phyloP scores from a whole-genome alignment of 2,329 filamentous ascomycete genomes.

The Macrophomina tecta region DNA sequence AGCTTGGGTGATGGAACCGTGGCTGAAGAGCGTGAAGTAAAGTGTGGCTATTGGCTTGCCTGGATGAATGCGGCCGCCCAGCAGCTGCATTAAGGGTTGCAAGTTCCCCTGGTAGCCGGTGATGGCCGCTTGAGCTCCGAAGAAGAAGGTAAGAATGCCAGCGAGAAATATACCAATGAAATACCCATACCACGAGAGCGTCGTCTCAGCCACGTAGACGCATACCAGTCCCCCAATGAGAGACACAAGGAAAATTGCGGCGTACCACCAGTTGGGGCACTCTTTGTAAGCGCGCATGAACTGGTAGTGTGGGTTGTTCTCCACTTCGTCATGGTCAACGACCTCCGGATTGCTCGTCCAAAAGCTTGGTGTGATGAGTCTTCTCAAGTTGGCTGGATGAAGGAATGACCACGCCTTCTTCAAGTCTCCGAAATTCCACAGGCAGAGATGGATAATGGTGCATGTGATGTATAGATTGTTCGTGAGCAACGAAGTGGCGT shows the following conservation, averaged over 20 bases:
- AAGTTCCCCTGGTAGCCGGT: conserved; percentile 32
- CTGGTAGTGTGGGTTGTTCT: conserved; percentile 41
- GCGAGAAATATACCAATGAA: conserved; percentile 36
- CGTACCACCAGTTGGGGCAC: conserved; percentile 39
- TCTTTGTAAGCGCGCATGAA: conserved; percentile 40
- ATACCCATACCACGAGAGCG: conserved; percentile 43
- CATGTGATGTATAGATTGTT: conserved; percentile 43
- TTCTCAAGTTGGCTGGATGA: conserved; percentile 33
- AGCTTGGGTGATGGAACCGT: conserved; percentile 42
- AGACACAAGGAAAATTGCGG: conserved; percentile 32
- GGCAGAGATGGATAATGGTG: conserved; percentile 52
- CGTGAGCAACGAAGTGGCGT: conserved; percentile 28
- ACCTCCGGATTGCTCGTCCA: conserved; percentile 34
- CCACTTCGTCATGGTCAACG: conserved; percentile 31
- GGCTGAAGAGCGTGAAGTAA: conserved; percentile 50
- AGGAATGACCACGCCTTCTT: conserved; percentile 42
- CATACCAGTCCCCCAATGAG: conserved; percentile 36
- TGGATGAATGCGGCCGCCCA: conserved; percentile 33
- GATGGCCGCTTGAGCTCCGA: conserved; percentile 36
- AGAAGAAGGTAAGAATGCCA: conserved; percentile 35
- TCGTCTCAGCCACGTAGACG: conserved; percentile 37
- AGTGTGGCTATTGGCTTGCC: conserved; percentile 40
- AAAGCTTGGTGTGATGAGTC: conserved; percentile 44
- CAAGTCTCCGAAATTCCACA: conserved; percentile 42
- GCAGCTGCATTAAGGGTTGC: conserved; percentile 31